Evolutionary conservation across 164 flowering plant genomes (phyloP), one percentile per base, ranked within the genome.

Genomic region (Piper longum): DNA sequence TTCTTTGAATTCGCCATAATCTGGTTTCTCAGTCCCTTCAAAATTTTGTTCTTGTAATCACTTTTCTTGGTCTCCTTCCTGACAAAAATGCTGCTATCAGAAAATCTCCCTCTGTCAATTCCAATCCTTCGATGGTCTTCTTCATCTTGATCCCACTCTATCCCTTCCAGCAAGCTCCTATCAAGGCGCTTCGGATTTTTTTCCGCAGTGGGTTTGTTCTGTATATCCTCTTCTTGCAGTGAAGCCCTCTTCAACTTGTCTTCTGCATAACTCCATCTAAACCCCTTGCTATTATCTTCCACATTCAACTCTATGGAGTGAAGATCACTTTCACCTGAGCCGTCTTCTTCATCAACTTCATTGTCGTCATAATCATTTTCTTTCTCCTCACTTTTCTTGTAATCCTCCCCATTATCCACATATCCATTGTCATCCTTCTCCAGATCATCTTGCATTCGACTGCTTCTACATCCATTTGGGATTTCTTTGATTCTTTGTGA

Each of bases 221-320:
- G 85, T 66, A 70, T 81, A 40, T 19, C 69, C 60, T 76, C 85
- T 48, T 78, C 84, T 39, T 76, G 76, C 7, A 72, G 40, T 0
- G 77, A 70, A 56, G 51, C 39, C 59, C 75, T 77, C 57, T 75
- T 75, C 5, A 68, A 64, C 57, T 76, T 80, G 42, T 65, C 71
- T 66, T 62, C 71, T 45, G 77, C 62, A 42, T 71, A 68, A 43
- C 71, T 63, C 92, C 83, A 83, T 52, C 74, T 81, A 66, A 74
- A 78, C 80, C 78, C 76, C 67, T 70, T 79, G 68, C 66, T 75
- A 14, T 64, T 67, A 62, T 78, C 80, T 62, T 83, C 85, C 82
- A 83, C 72, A 71, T 87, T 83, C 62, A 88, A 67, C 59, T 88
- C 96, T 17, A 88, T 80, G 2, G 95, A 84, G 72, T 84, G 96